A percentile compares a stretch with the other conserved stretches of the same genome.
These are phyloP conservation scores for Gossypium davidsonii DNA, from an alignment of 441 rosid species.

Conservation along the genomic window DNA sequence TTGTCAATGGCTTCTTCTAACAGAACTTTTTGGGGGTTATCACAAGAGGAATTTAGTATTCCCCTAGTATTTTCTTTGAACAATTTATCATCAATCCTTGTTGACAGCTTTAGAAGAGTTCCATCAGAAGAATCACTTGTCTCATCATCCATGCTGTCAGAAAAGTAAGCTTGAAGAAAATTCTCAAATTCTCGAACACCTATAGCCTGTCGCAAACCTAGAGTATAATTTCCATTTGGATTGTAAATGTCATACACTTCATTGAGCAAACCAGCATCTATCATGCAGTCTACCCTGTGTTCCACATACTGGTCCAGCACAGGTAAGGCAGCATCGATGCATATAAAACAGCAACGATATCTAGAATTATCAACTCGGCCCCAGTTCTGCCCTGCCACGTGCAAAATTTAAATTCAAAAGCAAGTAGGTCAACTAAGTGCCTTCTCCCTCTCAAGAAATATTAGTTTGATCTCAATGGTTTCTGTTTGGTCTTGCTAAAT, in stretches of 20 bases:
- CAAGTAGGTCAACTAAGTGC: background rate
- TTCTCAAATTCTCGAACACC: conserved; percentile 78
- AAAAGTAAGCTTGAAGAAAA: conserved; percentile 39
- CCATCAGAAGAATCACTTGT: conserved; percentile 15
- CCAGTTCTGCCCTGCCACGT: conserved; percentile 93
- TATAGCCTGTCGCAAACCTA: conserved; percentile 78
- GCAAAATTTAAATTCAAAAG: conserved; percentile 23
- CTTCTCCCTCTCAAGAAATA: background rate
- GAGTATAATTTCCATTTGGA: conserved; percentile 57
- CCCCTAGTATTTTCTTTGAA: conserved; percentile 38
- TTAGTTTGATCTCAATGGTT: background rate
- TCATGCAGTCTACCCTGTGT: conserved; percentile 78
- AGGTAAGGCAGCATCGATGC: conserved; percentile 54
- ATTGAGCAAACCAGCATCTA: conserved; percentile 61
- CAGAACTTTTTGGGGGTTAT: conserved; percentile 36
- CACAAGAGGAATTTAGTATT: conserved; percentile 30
- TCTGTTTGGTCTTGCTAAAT: background rate
- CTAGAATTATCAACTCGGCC: conserved; percentile 55
- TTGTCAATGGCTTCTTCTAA: conserved; percentile 61
- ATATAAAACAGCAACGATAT: conserved; percentile 66
- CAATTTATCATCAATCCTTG: conserved; percentile 25
- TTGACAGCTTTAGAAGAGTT: conserved; percentile 17
- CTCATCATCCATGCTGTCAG: conserved; percentile 12
- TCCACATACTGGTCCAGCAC: conserved; percentile 69
- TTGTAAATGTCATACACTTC: conserved; percentile 72